Conservation (phyloP, 805 yeast genomes). For the Tetrapisispora namnaoensis region DNA sequence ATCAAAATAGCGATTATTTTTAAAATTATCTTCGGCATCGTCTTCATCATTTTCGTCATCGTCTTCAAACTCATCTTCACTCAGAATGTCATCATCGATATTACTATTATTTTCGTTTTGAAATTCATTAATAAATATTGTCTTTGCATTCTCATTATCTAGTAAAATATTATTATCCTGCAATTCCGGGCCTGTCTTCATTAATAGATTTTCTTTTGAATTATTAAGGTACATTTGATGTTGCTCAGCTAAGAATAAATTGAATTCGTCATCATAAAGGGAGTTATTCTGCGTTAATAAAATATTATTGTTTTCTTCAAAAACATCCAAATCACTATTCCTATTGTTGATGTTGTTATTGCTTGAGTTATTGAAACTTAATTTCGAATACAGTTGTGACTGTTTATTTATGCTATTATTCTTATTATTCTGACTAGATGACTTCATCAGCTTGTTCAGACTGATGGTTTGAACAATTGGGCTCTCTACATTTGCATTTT, state of each 20-base stretch:
- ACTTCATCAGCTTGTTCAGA: slow-evolving; percentile 18
- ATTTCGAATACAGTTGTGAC: neutral
- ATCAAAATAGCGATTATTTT: slow-evolving; percentile 5
- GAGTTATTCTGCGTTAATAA: slow-evolving; percentile 11
- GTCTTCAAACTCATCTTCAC: slow-evolving; percentile 21
- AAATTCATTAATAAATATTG: slow-evolving; percentile 26
- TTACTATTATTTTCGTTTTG: slow-evolving; percentile 21
- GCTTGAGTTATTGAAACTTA: neutral
- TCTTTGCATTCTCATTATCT: slow-evolving; percentile 23
- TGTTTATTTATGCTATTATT: neutral
- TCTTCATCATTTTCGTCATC: slow-evolving; percentile 14
- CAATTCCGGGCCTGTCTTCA: slow-evolving; percentile 14
- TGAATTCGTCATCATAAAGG: slow-evolving; percentile 13
- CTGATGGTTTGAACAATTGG: slow-evolving; percentile 20
- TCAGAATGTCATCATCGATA: slow-evolving; percentile 18
- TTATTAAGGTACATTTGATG: neutral
- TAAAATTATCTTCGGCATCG: neutral
- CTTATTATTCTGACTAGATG: neutral
- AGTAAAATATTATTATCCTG: slow-evolving; percentile 19
- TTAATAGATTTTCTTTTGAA: slow-evolving; percentile 17
- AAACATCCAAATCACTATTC: neutral
- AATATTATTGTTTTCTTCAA: slow-evolving; percentile 3
- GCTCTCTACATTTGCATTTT: slow-evolving; percentile 1
- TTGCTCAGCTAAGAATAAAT: slow-evolving; percentile 3
- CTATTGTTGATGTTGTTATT: neutral